These are phyloP conservation scores for Papiliotrema fonsecae DNA, from an alignment of 1,284 basidiomycete species.

Conservation along the genomic window DNA sequence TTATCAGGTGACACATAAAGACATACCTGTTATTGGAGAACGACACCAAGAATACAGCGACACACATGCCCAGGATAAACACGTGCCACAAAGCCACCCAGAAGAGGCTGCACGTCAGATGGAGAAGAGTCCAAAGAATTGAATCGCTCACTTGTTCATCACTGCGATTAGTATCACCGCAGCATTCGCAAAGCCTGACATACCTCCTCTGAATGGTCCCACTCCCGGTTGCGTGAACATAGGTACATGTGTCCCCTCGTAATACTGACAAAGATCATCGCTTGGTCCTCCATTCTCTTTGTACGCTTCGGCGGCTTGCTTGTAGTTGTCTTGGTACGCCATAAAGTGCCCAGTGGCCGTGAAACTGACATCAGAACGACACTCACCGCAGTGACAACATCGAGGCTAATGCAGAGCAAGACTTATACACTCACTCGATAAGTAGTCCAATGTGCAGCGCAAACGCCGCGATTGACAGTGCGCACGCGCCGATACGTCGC, in stretches of 20 bases:
- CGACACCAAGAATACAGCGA: slow-evolving; percentile 23
- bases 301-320: slow-evolving; percentile 10
- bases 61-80: slow-evolving; percentile 25
- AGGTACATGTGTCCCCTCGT: slow-evolving; percentile 17
- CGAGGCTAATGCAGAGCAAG: background rate
- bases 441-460: slow-evolving; percentile 15
- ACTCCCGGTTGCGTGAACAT: slow-evolving; percentile 11
- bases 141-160: background rate
- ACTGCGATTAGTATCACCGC: background rate
- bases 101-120: slow-evolving; percentile 12
- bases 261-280: slow-evolving; percentile 21
- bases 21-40: slow-evolving; percentile 28
- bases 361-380: background rate
- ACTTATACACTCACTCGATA: background rate
- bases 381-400: background rate
- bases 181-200: background rate
- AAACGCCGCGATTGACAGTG: slow-evolving; percentile 10
- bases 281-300: slow-evolving; percentile 15
- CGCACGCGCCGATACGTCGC: slow-evolving; percentile 12
- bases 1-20: background rate
- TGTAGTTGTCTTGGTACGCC: slow-evolving; percentile 17
- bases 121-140: background rate
- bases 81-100: slow-evolving; percentile 25
- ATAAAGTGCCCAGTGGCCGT: background rate
- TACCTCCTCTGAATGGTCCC: slow-evolving; percentile 10